Evolutionary conservation across 2,329 filamentous ascomycete species (phyloP).

Genomic region (Xylariales sp.): DNA sequence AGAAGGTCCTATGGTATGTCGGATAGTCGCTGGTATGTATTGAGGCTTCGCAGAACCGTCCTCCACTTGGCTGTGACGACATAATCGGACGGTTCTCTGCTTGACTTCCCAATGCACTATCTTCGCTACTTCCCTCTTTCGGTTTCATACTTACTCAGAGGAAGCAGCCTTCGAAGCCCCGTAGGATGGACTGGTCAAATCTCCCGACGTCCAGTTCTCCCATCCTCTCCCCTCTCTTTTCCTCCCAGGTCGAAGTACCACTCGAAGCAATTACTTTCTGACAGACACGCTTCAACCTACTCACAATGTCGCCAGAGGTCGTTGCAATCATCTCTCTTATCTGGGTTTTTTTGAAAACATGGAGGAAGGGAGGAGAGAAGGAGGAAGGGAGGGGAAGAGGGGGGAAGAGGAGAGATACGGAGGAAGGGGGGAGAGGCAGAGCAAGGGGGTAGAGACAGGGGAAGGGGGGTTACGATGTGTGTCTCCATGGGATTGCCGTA

Average conservation of each 20-base stretch:
- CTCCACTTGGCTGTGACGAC: background rate
- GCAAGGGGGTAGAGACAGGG: no score
- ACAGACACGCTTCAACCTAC: constrained; percentile 1
- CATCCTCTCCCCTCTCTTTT: constrained; percentile 1
- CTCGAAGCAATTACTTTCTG: background rate
- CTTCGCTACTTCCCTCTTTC: constrained; percentile 3
- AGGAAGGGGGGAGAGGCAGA: no score
- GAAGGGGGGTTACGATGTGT: no score
- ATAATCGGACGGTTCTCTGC: background rate
- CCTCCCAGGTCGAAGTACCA: background rate
- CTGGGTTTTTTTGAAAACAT: background rate
- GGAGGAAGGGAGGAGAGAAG: no score
- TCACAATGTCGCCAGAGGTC: constrained; percentile 1
- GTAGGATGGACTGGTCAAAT: background rate
- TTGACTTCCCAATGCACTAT: background rate
- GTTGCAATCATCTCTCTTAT: constrained; percentile 1
- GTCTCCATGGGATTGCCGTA: no score
- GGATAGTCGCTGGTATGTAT: background rate
- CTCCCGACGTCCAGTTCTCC: background rate
- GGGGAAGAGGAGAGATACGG: no score
- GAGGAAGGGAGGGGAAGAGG: no score
- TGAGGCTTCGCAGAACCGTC: background rate
- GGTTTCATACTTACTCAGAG: background rate
- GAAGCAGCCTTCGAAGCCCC: constrained; percentile 1
- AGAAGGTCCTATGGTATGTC: background rate